These are phyloP conservation scores for Boeremia lycopersici DNA, from an alignment of 2,329 filamentous ascomycete genomes.

Conservation along the genomic window DNA sequence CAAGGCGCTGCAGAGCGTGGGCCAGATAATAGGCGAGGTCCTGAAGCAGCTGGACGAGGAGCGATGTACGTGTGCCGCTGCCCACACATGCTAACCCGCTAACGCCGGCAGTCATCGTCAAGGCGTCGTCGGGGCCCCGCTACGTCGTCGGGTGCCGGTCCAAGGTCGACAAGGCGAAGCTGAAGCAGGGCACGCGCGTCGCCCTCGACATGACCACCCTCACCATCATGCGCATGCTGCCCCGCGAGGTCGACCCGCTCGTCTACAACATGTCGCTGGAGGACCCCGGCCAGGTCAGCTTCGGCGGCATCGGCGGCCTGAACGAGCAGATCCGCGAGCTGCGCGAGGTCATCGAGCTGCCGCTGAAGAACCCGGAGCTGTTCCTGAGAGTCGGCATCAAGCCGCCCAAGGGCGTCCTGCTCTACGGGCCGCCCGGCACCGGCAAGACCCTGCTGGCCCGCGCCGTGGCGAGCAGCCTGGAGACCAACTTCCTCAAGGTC, in stretches of 20 bases:
- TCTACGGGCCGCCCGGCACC: constrained; percentile 95
- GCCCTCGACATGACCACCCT: constrained; percentile 99
- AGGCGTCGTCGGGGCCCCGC: constrained; percentile 93
- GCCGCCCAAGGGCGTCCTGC: constrained; percentile 93
- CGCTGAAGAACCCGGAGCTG: constrained; percentile 97
- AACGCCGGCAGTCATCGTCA: constrained; percentile 80
- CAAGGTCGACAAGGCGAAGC: constrained; percentile 95
- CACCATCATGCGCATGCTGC: constrained; percentile 99
- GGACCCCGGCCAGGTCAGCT: constrained; percentile 96
- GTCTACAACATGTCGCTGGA: constrained; percentile 99
- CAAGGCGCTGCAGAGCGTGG: constrained; percentile 97
- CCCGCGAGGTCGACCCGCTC: constrained; percentile 94
- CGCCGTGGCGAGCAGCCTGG: constrained; percentile 92
- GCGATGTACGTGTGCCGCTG: constrained; percentile 72
- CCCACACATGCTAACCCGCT: not conserved
- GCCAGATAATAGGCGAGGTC: constrained; percentile 98
- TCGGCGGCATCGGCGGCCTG: constrained; percentile 93
- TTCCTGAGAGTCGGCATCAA: constrained; percentile 98
- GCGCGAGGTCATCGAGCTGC: constrained; percentile 95
- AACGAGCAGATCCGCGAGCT: constrained; percentile 99
- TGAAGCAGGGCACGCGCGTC: constrained; percentile 98
- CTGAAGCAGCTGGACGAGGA: constrained; percentile 99
- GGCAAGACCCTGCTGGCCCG: constrained; percentile 94
- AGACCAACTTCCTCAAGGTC: constrained; percentile 98
- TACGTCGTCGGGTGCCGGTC: constrained; percentile 98